Percentiles rank a stretch among this genome's conserved stretches.
Evolutionary conservation across 768 basidiomycete species (phyloP).

Genomic region (Exidia glandulosa): DNA sequence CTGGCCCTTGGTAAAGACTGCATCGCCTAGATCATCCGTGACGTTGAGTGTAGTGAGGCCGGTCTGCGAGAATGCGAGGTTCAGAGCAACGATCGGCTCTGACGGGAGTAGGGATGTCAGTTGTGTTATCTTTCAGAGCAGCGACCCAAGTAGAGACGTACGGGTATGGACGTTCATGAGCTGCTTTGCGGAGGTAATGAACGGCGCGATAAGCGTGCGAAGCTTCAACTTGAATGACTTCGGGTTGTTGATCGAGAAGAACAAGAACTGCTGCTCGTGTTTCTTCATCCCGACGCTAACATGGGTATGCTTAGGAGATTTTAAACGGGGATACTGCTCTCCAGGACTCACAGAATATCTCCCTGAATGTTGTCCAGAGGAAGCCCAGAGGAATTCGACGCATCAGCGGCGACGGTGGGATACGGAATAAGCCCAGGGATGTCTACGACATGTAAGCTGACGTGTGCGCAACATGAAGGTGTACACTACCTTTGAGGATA

Average conservation of each 20-base stretch:
- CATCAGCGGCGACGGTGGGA: background rate
- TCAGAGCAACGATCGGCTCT: constrained; percentile 5
- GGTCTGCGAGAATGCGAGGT: constrained; percentile 5
- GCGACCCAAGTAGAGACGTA: background rate
- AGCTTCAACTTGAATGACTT: constrained; percentile 26
- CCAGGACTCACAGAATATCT: background rate
- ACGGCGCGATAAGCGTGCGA: background rate
- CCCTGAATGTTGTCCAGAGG: background rate
- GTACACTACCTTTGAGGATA: too few relatives aligned
- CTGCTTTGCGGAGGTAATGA: background rate
- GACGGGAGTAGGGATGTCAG: background rate
- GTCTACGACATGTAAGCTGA: too few relatives aligned
- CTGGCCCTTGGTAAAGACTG: constrained; percentile 32
- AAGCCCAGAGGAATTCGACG: background rate
- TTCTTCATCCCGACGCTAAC: constrained; percentile 43
- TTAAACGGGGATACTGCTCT: background rate
- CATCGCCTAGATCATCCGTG: constrained; percentile 26
- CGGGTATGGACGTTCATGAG: background rate
- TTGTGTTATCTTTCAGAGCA: background rate
- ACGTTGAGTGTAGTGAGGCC: constrained; percentile 6
- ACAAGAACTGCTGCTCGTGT: constrained; percentile 38
- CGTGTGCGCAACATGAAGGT: too few relatives aligned
- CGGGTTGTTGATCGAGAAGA: constrained; percentile 40
- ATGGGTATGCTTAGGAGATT: constrained; percentile 4
- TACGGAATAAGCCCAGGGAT: background rate